Base-by-base conservation (phyloP, 768 basidiomycete genomes). In the Lactifluus subvellereus region DNA sequence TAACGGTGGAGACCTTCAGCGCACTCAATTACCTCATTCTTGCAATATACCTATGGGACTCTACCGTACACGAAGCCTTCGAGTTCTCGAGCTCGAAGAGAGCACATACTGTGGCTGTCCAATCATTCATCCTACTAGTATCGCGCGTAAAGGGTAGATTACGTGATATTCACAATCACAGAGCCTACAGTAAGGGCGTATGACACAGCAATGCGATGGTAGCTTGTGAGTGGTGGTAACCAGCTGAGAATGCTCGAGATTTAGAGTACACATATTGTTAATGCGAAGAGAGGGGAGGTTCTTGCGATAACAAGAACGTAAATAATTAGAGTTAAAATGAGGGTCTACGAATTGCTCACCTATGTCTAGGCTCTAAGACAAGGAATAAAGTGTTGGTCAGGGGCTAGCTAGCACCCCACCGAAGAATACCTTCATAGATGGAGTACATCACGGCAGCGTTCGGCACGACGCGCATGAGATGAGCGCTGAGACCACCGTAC, bases 371-470 rank as follows among this genome's bases (percentile, higher is more conserved):
- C 33, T 59, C 57, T 54, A 55, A 32, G 11, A 43, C 6, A 35
- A 13, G n/a, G 14, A 62, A 55, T 55, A 55, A 55, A 55, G 16
- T 32, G 32, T 48, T n/a, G 40, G 38, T 60, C 54, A 64, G n/a
- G 45, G 58, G 33, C 18, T 51, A 38, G 47, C 58, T 51, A 30
- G 45, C 51, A 10, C 70, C 77, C 85, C 85, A 91, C 45, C 85
- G 79, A 35, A 95, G 77, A 35, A 87, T 78, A 30, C 88, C 85
- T 73, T 98, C 95, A 71, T 98, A 98, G 71, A 97, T 94, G 64
- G 86, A 86, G 76, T 88, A 99, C 96, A 98, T 98, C 67, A 95
- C 91, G 0, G 89, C 90, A 0, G 96, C 96, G 69, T 99, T 99
- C 7, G 96, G 96, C 4, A 99, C 91, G 61, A 98, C 94, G 54